Conservation (phyloP, 768 basidiomycete genomes). For the Boletus huronensis region DNA sequence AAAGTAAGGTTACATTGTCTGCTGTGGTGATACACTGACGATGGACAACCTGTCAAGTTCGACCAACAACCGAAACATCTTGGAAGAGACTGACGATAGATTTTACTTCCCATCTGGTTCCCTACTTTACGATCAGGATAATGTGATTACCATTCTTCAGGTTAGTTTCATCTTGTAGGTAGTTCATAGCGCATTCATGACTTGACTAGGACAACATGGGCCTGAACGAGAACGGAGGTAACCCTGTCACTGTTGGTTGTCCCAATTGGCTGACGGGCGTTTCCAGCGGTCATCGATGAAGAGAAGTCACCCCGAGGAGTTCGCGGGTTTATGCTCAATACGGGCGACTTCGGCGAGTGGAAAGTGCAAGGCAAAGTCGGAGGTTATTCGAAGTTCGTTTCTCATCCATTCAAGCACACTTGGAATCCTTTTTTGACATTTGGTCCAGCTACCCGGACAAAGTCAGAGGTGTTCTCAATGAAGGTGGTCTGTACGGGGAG, state of each 20-base stretch:
- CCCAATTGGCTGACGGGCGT: background rate
- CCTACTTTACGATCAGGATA: conserved; percentile 51
- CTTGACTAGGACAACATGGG: conserved; percentile 71
- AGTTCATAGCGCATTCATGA: background rate
- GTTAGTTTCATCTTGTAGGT: conserved; percentile 34
- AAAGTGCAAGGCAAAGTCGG: conserved; percentile 75
- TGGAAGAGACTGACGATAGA: conserved; percentile 65
- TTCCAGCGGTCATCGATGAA: conserved; percentile 40
- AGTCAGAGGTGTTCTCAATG: conserved; percentile 64
- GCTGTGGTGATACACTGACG: background rate
- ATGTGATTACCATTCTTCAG: conserved; percentile 76
- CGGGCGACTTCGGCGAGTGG: conserved; percentile 59
- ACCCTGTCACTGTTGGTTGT: conserved; percentile 9
- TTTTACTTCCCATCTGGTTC: conserved; percentile 61
- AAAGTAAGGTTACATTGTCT: conserved; percentile 45
- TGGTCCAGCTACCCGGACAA: conserved; percentile 68
- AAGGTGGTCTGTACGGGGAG: conserved; percentile 71
- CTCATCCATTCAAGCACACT: background rate
- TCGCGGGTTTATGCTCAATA: conserved; percentile 67
- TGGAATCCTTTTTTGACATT: background rate
- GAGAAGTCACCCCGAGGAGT: conserved; percentile 77
- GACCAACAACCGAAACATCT: conserved; percentile 56
- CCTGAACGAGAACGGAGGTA: conserved; percentile 58
- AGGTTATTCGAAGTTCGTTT: conserved; percentile 59
- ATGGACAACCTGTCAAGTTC: conserved; percentile 37